Evolutionary conservation across 306 rosid species (phyloP).

Genomic region (Phaseolus lunatus): DNA sequence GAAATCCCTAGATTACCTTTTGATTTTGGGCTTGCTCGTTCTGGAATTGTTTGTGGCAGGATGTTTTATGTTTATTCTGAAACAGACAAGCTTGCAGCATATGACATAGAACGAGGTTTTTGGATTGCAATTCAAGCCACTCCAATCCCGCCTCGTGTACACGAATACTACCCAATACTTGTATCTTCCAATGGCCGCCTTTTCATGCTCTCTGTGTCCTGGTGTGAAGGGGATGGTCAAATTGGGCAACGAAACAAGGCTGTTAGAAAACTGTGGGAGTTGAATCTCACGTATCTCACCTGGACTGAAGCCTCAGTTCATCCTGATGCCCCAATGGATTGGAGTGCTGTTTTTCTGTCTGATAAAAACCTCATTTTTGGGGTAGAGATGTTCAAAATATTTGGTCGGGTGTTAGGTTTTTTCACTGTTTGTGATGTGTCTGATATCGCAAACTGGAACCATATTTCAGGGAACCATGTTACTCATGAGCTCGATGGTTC

Average conservation of each 20-base stretch:
- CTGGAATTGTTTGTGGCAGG: constrained; percentile 87
- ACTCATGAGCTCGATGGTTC: constrained; percentile 93
- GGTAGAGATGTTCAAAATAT: constrained; percentile 97
- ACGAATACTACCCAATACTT: constrained; percentile 90
- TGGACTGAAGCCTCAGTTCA: constrained; percentile 92
- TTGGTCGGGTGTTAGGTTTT: constrained; percentile 94
- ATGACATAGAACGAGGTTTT: constrained; percentile 79
- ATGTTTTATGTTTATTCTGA: constrained; percentile 94
- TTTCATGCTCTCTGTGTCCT: constrained; percentile 88
- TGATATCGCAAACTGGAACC: constrained; percentile 74
- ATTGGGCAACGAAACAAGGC: constrained; percentile 96
- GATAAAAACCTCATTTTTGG: constrained; percentile 86
- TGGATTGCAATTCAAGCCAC: constrained; percentile 85
- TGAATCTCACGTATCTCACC: constrained; percentile 79
- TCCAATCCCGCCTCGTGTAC: constrained; percentile 77
- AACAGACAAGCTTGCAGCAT: constrained; percentile 87
- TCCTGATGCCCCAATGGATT: constrained; percentile 99
- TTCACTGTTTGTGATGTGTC: constrained; percentile 88
- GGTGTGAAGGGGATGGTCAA: constrained; percentile 99
- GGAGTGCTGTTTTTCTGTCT: constrained; percentile 89
- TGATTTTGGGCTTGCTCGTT: constrained; percentile 80
- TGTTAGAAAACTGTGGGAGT: constrained; percentile 93
- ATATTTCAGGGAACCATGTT: constrained; percentile 82
- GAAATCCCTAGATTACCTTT: constrained; percentile 83
- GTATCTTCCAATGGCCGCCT: constrained; percentile 76